Conservation (phyloP, 345 rosid genomes). For the Physaria fendleri region DNA sequence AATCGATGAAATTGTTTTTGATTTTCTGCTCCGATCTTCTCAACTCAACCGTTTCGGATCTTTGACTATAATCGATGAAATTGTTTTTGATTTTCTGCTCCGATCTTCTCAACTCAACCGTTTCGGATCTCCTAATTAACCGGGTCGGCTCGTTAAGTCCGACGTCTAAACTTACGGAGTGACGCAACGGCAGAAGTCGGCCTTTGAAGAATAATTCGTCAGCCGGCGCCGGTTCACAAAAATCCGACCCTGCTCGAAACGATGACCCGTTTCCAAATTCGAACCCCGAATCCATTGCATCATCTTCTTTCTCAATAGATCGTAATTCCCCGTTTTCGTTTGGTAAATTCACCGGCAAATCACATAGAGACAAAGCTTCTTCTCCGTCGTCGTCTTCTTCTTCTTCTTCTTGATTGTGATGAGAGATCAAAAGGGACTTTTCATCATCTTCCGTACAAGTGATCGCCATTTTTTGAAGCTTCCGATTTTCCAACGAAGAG, state of each 20-base stretch:
- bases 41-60: too few species aligned
- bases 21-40: constrained; percentile 34
- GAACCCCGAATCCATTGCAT: constrained; percentile 33
- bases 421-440: constrained; percentile 20
- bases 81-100: constrained; percentile 41
- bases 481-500: constrained; percentile 24
- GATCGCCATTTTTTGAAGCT: constrained; percentile 30
- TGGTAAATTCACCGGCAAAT: constrained; percentile 45
- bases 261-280: constrained; percentile 45
- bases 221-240: constrained; percentile 40
- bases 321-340: not conserved
- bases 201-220: constrained; percentile 76
- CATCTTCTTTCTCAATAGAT: constrained; percentile 26
- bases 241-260: constrained; percentile 31
- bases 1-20: constrained; percentile 40
- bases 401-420: not conserved
- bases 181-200: constrained; percentile 58
- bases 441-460: constrained; percentile 27
- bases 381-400: constrained; percentile 40
- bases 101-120: constrained; percentile 44
- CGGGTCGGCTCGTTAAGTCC: constrained; percentile 17
- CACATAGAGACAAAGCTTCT: constrained; percentile 64
- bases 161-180: constrained; percentile 49
- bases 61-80: constrained; percentile 37
- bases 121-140: constrained; percentile 45